Evolutionary conservation across 1,284 basidiomycete genomes (phyloP).

Genomic region (Cutaneotrichosporon mucoides): DNA sequence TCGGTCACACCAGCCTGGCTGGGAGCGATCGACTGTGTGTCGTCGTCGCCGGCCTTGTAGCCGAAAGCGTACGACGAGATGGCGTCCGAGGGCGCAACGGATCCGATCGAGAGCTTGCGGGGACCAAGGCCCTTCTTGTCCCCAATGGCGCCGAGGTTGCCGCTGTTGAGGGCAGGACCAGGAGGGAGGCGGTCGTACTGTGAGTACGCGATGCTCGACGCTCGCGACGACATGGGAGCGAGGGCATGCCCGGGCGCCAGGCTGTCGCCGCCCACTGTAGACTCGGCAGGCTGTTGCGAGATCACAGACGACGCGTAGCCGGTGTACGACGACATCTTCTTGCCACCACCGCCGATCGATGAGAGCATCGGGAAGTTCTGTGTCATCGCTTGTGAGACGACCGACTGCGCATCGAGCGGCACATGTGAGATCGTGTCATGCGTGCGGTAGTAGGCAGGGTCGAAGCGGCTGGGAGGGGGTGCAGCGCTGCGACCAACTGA

Average conservation of each 20-base stretch:
- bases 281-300: conserved; percentile 75
- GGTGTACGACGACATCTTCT: conserved; percentile 56
- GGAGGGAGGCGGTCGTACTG: conserved; percentile 66
- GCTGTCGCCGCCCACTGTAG: conserved; percentile 55
- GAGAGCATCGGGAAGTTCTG: conserved; percentile 75
- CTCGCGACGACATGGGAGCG: conserved; percentile 20
- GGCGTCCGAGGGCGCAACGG: conserved; percentile 55
- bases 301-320: conserved; percentile 87
- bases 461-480: conserved; percentile 77
- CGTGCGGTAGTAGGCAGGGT: conserved; percentile 88
- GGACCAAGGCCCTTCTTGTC: conserved; percentile 38
- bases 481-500: conserved; percentile 15
- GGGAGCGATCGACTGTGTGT: conserved; percentile 44
- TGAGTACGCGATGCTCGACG: conserved; percentile 65
- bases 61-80: conserved; percentile 43
- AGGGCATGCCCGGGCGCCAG: conserved; percentile 27
- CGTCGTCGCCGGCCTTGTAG: conserved; percentile 49
- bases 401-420: conserved; percentile 87
- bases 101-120: conserved; percentile 64
- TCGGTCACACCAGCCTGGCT: conserved; percentile 51
- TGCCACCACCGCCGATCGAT: conserved; percentile 52
- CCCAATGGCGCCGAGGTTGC: conserved; percentile 2
- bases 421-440: conserved; percentile 93
- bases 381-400: conserved; percentile 82
- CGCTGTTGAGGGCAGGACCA: conserved; percentile 5